phyloP scores from a whole-genome alignment of 306 rosid species.

The Pachyrhizus erosus region DNA sequence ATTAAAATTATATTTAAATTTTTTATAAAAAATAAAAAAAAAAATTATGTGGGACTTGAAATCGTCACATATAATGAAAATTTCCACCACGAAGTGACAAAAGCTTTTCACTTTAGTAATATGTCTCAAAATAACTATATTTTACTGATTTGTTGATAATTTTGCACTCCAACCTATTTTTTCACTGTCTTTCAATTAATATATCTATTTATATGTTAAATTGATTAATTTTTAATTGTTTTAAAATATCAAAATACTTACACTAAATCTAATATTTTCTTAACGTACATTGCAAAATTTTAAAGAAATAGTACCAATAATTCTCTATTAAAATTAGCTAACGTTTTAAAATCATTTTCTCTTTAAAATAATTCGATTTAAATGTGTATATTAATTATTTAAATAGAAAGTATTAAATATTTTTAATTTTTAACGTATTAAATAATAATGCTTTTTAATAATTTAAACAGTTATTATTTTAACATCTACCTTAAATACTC shows the following conservation, averaged over 20 bases:
- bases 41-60: neutral
- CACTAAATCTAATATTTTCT: neutral
- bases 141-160: too few relatives aligned
- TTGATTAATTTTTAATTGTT: too few relatives aligned
- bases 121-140: too few relatives aligned
- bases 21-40: too few relatives aligned
- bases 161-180: too few relatives aligned
- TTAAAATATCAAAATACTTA: neutral
- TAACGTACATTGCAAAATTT: neutral
- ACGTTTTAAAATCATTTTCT: neutral
- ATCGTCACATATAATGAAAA: neutral
- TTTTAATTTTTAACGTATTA: neutral
- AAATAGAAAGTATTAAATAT: neutral
- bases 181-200: too few relatives aligned
- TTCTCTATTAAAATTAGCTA: neutral
- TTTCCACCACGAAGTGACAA: too few relatives aligned
- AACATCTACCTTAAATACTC: neutral
- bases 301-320: neutral
- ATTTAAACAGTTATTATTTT: neutral
- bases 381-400: neutral
- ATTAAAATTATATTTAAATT: too few relatives aligned
- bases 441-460: neutral
- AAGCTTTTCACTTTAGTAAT: too few relatives aligned
- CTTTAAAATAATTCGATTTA: neutral
- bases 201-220: too few relatives aligned